A percentile compares a stretch with the other conserved stretches of the same genome.
phyloP scores from a whole-genome alignment of 140 eudicot genomes.

The Oenanthe javanica region DNA sequence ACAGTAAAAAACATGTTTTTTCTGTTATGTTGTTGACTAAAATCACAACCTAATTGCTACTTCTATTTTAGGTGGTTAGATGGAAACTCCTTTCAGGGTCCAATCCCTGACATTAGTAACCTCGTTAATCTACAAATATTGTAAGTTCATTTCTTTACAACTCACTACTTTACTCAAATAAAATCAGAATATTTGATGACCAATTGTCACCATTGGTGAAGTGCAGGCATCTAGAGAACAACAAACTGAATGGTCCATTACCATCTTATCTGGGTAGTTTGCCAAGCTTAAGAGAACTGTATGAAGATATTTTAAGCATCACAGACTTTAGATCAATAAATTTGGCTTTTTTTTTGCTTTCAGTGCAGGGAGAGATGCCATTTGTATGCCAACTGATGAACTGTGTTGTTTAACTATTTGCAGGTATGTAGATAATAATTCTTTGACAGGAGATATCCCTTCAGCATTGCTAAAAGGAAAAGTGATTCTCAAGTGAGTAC shows the following conservation, averaged over 20 bases:
- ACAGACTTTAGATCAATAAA: constrained; percentile 4
- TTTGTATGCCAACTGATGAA: background rate
- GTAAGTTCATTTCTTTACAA: constrained; percentile 32
- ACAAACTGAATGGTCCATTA: constrained; percentile 64
- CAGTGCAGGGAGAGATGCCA: background rate
- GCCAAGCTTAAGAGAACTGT: constrained; percentile 82
- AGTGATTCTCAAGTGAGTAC: constrained; percentile 55
- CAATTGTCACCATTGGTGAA: constrained; percentile 11
- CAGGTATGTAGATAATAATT: constrained; percentile 80
- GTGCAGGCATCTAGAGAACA: constrained; percentile 94
- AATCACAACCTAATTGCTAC: constrained; percentile 8
- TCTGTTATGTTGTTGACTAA: background rate
- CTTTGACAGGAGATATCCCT: constrained; percentile 65
- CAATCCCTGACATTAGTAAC: constrained; percentile 78
- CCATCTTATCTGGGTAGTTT: constrained; percentile 76
- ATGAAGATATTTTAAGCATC: constrained; percentile 35
- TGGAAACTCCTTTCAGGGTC: constrained; percentile 64
- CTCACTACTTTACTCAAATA: background rate
- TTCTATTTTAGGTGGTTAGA: constrained; percentile 69
- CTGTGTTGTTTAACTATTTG: constrained; percentile 13
- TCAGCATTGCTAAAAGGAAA: constrained; percentile 46
- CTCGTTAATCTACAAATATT: constrained; percentile 66
- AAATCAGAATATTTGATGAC: constrained; percentile 9
- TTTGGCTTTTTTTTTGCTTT: background rate
- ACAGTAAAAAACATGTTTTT: background rate